phyloP scores from a whole-genome alignment of 129 eudicot genomes.

The Lonicera japonica region DNA sequence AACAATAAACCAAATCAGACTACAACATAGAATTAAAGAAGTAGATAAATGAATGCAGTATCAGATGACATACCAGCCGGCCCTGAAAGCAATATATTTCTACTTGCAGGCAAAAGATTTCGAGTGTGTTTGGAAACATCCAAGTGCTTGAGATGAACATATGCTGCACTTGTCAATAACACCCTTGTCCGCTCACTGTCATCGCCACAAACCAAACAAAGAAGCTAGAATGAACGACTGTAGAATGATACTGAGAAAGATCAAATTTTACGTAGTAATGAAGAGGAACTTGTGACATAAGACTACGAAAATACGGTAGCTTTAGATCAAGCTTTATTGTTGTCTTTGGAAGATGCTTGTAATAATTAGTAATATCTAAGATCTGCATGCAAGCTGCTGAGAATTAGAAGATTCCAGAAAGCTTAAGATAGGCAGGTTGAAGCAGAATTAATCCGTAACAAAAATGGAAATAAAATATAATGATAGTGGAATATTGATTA shows the following conservation, averaged over 20 bases:
- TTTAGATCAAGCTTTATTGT: no score
- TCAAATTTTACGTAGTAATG: neutral
- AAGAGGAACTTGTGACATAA: neutral
- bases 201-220: slow-evolving; percentile 18
- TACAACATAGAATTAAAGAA: neutral
- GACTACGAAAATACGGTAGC: neutral
- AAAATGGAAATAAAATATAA: neutral
- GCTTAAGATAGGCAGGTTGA: no score
- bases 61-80: slow-evolving; percentile 60
- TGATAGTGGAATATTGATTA: neutral
- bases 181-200: slow-evolving; percentile 76
- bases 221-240: slow-evolving; percentile 4
- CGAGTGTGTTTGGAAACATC: slow-evolving; percentile 81
- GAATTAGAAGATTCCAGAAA: no score
- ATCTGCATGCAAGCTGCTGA: neutral
- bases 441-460: neutral
- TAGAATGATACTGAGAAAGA: slow-evolving; percentile 3
- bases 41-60: neutral
- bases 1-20: slow-evolving; percentile 7
- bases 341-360: neutral
- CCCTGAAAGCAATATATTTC: slow-evolving; percentile 84
- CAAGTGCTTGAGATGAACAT: slow-evolving; percentile 76
- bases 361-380: neutral
- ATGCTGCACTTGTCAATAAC: slow-evolving; percentile 86
- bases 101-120: slow-evolving; percentile 87